Conservation (phyloP, 345 rosid species). For the Eucalyptus polybractea region DNA sequence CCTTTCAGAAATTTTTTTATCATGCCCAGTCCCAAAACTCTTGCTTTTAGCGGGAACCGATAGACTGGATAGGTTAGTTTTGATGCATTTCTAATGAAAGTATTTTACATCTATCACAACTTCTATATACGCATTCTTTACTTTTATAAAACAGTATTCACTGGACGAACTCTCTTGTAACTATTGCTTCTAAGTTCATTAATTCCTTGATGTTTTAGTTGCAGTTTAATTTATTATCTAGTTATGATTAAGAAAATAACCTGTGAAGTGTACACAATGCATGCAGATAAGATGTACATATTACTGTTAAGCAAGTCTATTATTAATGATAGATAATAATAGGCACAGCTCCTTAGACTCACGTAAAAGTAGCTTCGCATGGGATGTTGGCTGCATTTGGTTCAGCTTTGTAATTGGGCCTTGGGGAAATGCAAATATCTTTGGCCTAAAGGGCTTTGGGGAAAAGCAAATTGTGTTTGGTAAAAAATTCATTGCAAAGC, state of each 20-base stretch:
- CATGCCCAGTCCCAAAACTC: constrained; percentile 77
- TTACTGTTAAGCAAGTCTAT: not conserved
- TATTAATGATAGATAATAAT: not conserved
- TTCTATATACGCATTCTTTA: not conserved
- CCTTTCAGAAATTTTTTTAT: constrained; percentile 81
- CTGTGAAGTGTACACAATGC: not conserved
- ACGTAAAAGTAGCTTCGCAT: not conserved
- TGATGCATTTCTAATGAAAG: not conserved
- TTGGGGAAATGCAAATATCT: too few relatives aligned
- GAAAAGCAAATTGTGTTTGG: too few relatives aligned
- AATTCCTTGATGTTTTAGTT: not conserved
- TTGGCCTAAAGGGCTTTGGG: too few relatives aligned
- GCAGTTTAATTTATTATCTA: not conserved
- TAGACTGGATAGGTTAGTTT: constrained; percentile 64
- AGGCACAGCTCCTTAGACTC: not conserved
- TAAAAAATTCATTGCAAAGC: too few relatives aligned
- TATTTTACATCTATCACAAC: not conserved
- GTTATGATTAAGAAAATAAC: not conserved
- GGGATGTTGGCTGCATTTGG: not conserved
- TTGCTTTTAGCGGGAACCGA: constrained; percentile 86
- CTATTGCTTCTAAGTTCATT: not conserved
- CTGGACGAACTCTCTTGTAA: not conserved
- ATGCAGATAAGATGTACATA: not conserved
- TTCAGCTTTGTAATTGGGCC: too few relatives aligned
- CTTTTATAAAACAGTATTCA: not conserved